These are phyloP conservation scores for Fragaria ananassa DNA, from an alignment of 306 rosid species.

Conservation along the genomic window DNA sequence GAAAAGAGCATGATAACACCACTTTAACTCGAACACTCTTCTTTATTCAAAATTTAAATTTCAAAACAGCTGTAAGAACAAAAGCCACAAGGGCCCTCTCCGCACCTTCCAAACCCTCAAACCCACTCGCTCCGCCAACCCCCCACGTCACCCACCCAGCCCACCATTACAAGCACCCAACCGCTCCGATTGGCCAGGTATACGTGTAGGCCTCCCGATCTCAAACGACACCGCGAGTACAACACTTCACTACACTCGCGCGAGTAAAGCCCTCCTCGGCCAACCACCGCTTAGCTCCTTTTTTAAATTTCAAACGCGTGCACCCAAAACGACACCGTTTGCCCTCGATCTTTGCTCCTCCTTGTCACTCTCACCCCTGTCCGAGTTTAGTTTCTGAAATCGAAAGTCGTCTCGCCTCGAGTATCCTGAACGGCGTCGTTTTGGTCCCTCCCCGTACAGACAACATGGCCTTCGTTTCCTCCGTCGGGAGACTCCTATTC, in stretches of 20 bases:
- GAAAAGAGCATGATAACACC: neutral
- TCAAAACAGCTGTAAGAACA: slow-evolving; percentile 6
- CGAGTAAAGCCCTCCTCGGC: neutral
- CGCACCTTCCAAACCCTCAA: neutral
- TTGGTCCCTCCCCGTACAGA: slow-evolving; percentile 13
- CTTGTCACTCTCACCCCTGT: slow-evolving; percentile 8
- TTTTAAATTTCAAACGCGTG: slow-evolving; percentile 7
- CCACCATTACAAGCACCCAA: neutral
- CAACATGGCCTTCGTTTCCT: slow-evolving; percentile 61
- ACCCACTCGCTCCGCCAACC: neutral
- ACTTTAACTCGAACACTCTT: neutral
- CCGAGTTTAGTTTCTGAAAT: neutral
- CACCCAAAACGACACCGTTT: slow-evolving; percentile 12
- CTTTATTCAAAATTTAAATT: neutral
- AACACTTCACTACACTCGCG: neutral
- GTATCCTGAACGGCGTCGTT: slow-evolving; percentile 16
- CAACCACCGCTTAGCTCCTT: neutral
- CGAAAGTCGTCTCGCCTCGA: slow-evolving; percentile 1
- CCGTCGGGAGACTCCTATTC: slow-evolving; percentile 58
- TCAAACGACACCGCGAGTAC: slow-evolving; percentile 5
- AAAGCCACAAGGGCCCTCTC: neutral
- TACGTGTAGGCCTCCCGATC: slow-evolving; percentile 20
- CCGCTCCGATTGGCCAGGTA: slow-evolving; percentile 18
- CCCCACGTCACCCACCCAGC: slow-evolving; percentile 2
- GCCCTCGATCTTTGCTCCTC: slow-evolving; percentile 11